Evolutionary conservation across 2,329 filamentous ascomycete species (phyloP), one percentile per base, ranked within the genome.

Genomic region (Trichophyton simii): DNA sequence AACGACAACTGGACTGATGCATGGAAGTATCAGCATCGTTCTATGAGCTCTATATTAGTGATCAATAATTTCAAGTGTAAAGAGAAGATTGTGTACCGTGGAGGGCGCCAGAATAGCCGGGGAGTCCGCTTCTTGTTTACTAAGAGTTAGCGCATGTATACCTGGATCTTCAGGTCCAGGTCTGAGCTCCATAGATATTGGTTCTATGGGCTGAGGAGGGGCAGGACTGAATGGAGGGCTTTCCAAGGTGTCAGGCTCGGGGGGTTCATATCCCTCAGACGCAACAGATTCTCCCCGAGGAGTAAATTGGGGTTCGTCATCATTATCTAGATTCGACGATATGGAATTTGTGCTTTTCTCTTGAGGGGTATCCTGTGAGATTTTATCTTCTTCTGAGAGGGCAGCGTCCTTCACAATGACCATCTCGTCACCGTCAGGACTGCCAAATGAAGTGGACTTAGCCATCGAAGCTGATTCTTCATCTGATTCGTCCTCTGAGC

Each of bases 201-300:
- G 60, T 61, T 73, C 70, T 63, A 71, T 59, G 18, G 69, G 64
- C 44, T 70, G 68, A 48, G 71, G 71, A 60, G 74, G 72, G 46
- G 71, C 72, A 55, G 76, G 74, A 60, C 73, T 77, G 67, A 77
- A 77, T 46, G 76, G 73, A 46, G 76, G 74, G 25, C 75, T 76
- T 62, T 72, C 71, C 44, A 64, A 65, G 18, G 64, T 62, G 50
- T 71, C 70, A n/a, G 73, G 70, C 63, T 76, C 75, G 20, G 80
- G 80, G 57, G 82, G 82, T 64, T 85, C 81, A 66, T 84, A 83
- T 57, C 73, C 78, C 63, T 84, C 82, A 1, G 80, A 80, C 34
- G 68, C 68, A 60, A 65, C 65, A 7, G 71, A 72, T 57, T 68
- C 66, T 64, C 73, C 71, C 54, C 67, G 68, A 25, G 66, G 70